phyloP scores from a whole-genome alignment of 2,329 filamentous ascomycete genomes.

The Sporothrix schenckii region DNA sequence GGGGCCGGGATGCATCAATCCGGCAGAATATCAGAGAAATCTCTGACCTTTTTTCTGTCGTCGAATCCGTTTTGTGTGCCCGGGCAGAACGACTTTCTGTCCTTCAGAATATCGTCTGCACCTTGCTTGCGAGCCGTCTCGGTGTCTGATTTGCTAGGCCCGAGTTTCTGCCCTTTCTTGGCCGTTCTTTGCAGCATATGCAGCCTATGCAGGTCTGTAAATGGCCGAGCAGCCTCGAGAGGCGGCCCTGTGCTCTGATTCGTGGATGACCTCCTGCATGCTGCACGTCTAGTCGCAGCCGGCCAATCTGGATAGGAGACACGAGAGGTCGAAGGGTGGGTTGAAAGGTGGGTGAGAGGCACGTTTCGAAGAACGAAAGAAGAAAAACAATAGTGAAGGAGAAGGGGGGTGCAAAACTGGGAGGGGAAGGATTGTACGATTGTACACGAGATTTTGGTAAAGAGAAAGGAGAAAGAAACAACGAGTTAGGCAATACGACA shows the following conservation, averaged over 20 bases:
- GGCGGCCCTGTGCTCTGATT: conserved; percentile 30
- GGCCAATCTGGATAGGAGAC: conserved; percentile 29
- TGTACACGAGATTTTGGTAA: neutral
- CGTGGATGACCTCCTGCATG: conserved; percentile 28
- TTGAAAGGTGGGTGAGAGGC: conserved; percentile 23
- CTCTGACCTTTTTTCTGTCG: neutral
- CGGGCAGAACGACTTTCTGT: conserved; percentile 3
- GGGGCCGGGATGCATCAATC: neutral
- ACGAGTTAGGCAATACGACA: neutral
- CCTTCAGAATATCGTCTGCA: neutral
- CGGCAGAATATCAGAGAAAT: conserved; percentile 6
- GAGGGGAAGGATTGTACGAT: no score
- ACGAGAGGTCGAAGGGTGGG: conserved; percentile 3
- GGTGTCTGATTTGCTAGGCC: conserved; percentile 26
- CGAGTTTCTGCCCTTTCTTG: conserved; percentile 9
- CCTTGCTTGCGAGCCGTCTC: conserved; percentile 9
- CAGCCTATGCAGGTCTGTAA: conserved; percentile 31
- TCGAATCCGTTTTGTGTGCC: conserved; percentile 11
- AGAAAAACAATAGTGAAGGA: neutral
- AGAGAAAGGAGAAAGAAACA: neutral
- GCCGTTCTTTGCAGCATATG: conserved; percentile 1
- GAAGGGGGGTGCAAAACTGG: neutral
- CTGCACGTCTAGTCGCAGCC: conserved; percentile 31
- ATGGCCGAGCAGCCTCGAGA: conserved; percentile 33
- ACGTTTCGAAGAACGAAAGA: neutral